A percentile compares a stretch with the other conserved stretches of the same genome.
phyloP scores from a whole-genome alignment of 345 rosid genomes.

The Euphorbia pulcherrima region DNA sequence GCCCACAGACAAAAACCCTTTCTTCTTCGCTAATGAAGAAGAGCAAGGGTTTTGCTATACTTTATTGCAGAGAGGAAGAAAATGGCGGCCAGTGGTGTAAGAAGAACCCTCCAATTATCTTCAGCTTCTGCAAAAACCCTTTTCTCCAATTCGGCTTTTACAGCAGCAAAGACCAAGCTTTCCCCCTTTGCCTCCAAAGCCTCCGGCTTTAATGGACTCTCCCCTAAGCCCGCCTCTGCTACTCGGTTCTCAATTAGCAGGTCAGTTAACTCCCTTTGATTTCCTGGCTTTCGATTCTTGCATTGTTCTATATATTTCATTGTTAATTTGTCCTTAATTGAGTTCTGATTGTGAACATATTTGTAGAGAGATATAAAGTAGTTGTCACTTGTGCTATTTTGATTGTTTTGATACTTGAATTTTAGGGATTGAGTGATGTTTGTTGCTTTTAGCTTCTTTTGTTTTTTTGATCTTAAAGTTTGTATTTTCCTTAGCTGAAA shows the following conservation, averaged over 20 bases:
- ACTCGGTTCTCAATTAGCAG: constrained; percentile 47
- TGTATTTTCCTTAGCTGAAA: no score
- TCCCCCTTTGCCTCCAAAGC: constrained; percentile 32
- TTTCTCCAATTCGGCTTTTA: constrained; percentile 39
- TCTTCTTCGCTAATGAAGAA: no score
- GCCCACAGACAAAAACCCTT: constrained; percentile 10
- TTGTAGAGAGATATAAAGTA: constrained; percentile 1
- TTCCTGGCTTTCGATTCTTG: no score
- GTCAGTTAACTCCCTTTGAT: constrained; percentile 26
- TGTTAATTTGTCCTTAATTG: not conserved
- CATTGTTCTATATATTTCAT: no score
- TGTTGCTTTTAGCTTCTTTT: no score
- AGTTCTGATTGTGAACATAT: not conserved
- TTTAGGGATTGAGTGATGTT: not conserved
- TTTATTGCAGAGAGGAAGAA: not conserved
- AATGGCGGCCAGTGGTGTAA: constrained; percentile 71
- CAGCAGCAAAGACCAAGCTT: not conserved
- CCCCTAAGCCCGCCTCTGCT: constrained; percentile 38
- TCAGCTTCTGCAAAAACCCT: constrained; percentile 47
- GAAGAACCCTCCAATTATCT: constrained; percentile 48
- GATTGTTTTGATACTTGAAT: not conserved
- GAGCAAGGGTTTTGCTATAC: not conserved
- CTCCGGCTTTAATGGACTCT: constrained; percentile 34
- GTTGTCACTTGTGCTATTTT: not conserved
- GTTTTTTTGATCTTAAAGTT: no score